Conservation (phyloP, 495 filamentous ascomycete species). For the Trichocladium antarcticum region DNA sequence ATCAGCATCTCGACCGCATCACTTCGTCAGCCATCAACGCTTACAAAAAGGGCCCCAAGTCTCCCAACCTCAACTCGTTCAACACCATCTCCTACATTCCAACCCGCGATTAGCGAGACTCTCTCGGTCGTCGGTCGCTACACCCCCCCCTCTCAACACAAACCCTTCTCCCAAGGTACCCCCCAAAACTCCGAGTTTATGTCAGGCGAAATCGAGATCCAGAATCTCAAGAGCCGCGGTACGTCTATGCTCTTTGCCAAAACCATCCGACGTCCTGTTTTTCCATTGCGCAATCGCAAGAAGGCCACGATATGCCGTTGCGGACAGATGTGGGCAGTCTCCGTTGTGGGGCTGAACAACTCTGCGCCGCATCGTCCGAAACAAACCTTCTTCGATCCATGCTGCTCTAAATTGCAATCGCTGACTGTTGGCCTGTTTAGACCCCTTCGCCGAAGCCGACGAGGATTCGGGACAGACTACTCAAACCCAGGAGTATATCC, state of each 20-base stretch:
- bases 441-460: slow-evolving; percentile 99
- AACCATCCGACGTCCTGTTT: neutral
- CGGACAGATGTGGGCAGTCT: neutral
- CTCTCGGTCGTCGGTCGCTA: slow-evolving; percentile 38
- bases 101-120: slow-evolving; percentile 25
- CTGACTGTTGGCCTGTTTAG: slow-evolving; percentile 36
- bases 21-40: slow-evolving; percentile 9
- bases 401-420: slow-evolving; percentile 3
- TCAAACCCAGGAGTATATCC: slow-evolving; percentile 90
- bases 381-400: neutral
- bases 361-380: neutral
- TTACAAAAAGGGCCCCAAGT: neutral
- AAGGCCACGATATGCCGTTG: neutral
- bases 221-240: slow-evolving; percentile 98
- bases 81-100: slow-evolving; percentile 2
- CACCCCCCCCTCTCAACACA: slow-evolving; percentile 23
- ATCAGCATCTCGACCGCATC: slow-evolving; percentile 17
- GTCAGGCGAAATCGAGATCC: slow-evolving; percentile 78
- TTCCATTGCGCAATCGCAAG: no score
- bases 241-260: slow-evolving; percentile 30
- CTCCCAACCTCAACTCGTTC: neutral
- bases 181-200: slow-evolving; percentile 71
- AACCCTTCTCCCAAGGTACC: slow-evolving; percentile 36
- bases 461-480: slow-evolving; percentile 91
- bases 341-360: neutral